These are phyloP conservation scores for Fraxinus floribunda DNA, from an alignment of 305 asterid species.

Conservation along the genomic window DNA sequence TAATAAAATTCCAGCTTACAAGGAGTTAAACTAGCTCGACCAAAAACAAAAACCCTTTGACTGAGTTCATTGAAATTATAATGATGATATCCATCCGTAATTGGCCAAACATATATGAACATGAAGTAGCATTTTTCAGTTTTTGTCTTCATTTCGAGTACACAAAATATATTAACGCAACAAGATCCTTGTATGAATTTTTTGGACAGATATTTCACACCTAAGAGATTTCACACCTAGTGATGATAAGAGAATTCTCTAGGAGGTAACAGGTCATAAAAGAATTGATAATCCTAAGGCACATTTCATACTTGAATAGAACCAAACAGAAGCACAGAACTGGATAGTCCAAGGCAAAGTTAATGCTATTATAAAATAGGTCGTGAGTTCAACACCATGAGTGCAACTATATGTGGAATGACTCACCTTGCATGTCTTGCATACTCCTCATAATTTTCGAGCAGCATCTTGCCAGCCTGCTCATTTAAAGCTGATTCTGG, in stretches of 20 bases:
- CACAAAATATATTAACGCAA: neutral
- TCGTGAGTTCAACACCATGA: neutral
- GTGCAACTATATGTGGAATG: neutral
- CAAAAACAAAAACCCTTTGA: neutral
- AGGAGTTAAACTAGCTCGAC: neutral
- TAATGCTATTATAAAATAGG: neutral
- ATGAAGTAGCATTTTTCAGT: too few relatives aligned
- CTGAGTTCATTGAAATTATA: neutral
- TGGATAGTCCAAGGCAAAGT: neutral
- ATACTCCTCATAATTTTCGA: conserved; percentile 85
- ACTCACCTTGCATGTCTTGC: conserved; percentile 86
- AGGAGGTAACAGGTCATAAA: neutral
- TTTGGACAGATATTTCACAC: neutral
- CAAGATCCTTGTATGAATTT: neutral
- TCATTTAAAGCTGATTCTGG: conserved; percentile 97
- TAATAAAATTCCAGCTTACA: neutral
- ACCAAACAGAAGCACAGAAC: neutral
- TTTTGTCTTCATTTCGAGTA: too few relatives aligned
- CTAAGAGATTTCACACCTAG: neutral
- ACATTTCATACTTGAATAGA: neutral
- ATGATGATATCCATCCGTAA: neutral
- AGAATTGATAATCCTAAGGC: neutral
- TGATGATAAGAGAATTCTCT: neutral
- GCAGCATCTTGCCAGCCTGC: conserved; percentile 98
- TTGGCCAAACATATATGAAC: neutral